Conservation (phyloP, 2,329 filamentous ascomycete species). For the Colletotrichum sp. region DNA sequence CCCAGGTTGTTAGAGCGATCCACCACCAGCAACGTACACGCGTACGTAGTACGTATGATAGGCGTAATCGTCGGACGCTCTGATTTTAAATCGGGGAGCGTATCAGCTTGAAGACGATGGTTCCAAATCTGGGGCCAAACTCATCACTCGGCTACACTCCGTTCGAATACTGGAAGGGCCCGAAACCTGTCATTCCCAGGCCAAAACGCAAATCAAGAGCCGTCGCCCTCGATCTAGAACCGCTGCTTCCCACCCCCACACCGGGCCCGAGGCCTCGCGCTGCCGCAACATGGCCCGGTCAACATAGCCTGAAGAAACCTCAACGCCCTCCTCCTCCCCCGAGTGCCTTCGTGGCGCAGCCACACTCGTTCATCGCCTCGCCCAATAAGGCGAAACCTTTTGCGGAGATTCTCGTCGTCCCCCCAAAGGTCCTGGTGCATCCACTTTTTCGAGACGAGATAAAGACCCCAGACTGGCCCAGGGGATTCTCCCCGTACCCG, state of each 20-base stretch:
- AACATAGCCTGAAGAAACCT: neutral
- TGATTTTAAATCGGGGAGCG: conserved; percentile 6
- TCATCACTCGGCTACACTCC: conserved; percentile 26
- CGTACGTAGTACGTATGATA: conserved; percentile 15
- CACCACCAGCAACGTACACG: neutral
- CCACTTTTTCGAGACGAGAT: conserved; percentile 19
- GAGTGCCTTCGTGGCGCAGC: conserved; percentile 15
- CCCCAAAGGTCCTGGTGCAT: conserved; percentile 16
- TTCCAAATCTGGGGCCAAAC: conserved; percentile 11
- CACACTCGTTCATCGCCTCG: neutral
- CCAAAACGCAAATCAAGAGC: conserved; percentile 6
- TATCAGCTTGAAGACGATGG: conserved; percentile 16
- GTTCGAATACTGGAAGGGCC: conserved; percentile 30
- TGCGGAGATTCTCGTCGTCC: conserved; percentile 14
- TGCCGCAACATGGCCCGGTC: conserved; percentile 15
- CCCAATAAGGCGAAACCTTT: conserved; percentile 9
- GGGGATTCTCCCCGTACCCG: conserved; percentile 6
- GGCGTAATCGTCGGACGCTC: conserved; percentile 5
- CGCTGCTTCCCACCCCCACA: conserved; percentile 11
- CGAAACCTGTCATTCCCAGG: conserved; percentile 20
- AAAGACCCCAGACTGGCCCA: conserved; percentile 19
- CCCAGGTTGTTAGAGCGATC: neutral
- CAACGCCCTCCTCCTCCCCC: neutral
- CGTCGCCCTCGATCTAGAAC: conserved; percentile 7
- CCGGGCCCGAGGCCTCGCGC: neutral